Evolutionary conservation across 306 rosid genomes (phyloP).

Genomic region (Malus sieversii): DNA sequence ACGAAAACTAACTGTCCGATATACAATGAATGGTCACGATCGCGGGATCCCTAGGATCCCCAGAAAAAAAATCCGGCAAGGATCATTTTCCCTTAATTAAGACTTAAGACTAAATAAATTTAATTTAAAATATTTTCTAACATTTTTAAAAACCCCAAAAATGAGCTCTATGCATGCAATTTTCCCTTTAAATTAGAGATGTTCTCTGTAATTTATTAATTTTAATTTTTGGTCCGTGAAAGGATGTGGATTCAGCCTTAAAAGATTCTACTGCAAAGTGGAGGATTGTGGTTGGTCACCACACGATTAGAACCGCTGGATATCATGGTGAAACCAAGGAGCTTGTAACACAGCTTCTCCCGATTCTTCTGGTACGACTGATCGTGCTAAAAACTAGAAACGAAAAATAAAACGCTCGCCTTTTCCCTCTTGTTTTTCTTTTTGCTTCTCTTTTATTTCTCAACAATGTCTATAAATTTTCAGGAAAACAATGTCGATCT

Average conservation of each 20-base stretch:
- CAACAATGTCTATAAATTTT: not conserved
- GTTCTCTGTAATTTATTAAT: not conserved
- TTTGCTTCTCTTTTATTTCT: not conserved
- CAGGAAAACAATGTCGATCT: constrained; percentile 63
- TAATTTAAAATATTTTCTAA: not conserved
- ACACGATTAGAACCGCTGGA: constrained; percentile 56
- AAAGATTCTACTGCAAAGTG: constrained; percentile 61
- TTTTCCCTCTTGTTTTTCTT: not conserved
- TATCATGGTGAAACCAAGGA: constrained; percentile 60
- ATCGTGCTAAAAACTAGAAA: not conserved
- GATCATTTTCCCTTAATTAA: too few species aligned
- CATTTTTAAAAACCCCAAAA: not conserved
- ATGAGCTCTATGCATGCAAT: not conserved
- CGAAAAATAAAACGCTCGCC: not conserved
- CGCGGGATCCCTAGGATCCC: too few species aligned
- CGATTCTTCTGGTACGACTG: constrained; percentile 47
- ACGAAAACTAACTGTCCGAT: too few species aligned
- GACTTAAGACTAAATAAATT: too few species aligned
- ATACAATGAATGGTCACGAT: too few species aligned
- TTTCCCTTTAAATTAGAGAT: not conserved
- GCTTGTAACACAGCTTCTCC: constrained; percentile 49
- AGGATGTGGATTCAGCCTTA: constrained; percentile 27
- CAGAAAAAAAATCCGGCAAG: too few species aligned
- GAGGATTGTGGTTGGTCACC: constrained; percentile 87
- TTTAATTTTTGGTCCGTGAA: not conserved